Evolutionary conservation across 129 eudicot species (phyloP), one percentile per base, ranked within the genome.

Genomic region (Gnaphalium uliginosum): DNA sequence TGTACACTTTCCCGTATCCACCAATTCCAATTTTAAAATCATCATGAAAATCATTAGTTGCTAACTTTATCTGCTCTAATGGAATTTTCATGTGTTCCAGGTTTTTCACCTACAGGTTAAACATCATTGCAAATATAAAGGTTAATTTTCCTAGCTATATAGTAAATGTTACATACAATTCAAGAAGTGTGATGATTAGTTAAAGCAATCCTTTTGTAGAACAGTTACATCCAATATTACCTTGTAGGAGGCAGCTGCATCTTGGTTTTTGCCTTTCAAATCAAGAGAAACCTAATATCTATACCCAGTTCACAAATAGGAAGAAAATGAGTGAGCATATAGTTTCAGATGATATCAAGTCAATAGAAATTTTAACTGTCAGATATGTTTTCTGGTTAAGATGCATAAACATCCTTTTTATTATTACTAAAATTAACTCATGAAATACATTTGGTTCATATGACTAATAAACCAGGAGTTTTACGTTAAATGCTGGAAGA

Each of bases 1-100:
- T 78, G 54, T 78, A 78, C 56, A 78, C 82, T 61, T 78, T 78
- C 41, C 82, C 82, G 17, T 30, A 78, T 71, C 82, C 82, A 46
- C 82, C 82, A 23, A 23, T 71, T 61, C 82, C 77, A 5, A 78
- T 78, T 32, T 46, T 32, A 78, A 46, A 71, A 69, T 69, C 81
- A 69, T 78, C 76, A 69, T 78, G 81, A 78, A 78, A 69, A 60
- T 78, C 64, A 69, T 39, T 43, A 43, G 81, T 78, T 78, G 81
- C 76, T 46, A 78, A 46, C 72, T 70, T 70, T 46, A 78, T 78
- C 17, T 71, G 77, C 62, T 78, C 66, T 70, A 78, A 48, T 13
- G 82, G 71, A 50, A 78, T 78, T 71, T 70, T 78, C 82, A 70
- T 41, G 56, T 78, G 64, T 29, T 78, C 82, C 27, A 70, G 54